phyloP scores from a whole-genome alignment of 768 basidiomycete species.

The Tylopilus felleus region DNA sequence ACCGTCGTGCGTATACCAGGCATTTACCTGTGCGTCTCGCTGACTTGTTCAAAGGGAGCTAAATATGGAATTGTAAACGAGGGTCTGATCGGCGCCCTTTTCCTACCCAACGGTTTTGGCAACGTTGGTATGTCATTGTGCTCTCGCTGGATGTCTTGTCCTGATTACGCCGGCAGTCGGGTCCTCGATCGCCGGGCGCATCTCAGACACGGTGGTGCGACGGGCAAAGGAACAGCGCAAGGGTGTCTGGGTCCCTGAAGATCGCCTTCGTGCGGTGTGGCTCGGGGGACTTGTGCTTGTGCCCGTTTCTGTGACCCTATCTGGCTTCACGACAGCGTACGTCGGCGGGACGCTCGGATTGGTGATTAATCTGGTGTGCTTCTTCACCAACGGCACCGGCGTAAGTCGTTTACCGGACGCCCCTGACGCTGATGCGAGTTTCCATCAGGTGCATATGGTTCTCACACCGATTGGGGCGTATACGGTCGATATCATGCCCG shows the following conservation, averaged over 20 bases:
- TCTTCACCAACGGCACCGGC: constrained; percentile 65
- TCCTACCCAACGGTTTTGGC: constrained; percentile 28
- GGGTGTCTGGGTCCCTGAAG: constrained; percentile 66
- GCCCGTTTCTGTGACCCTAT: constrained; percentile 49
- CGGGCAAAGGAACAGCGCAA: constrained; percentile 46
- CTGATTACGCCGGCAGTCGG: constrained; percentile 41
- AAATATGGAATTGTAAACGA: constrained; percentile 26
- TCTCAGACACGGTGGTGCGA: constrained; percentile 55
- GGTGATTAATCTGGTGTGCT: constrained; percentile 45
- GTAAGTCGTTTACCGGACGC: constrained; percentile 34
- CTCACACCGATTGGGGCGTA: constrained; percentile 57
- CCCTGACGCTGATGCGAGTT: not conserved
- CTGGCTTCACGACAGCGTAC: constrained; percentile 51
- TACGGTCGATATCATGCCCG: constrained; percentile 56
- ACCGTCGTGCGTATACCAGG: constrained; percentile 49
- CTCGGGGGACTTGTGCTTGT: constrained; percentile 45
- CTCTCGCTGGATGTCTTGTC: not conserved
- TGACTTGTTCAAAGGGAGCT: constrained; percentile 42
- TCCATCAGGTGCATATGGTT: constrained; percentile 49
- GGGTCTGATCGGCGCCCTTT: constrained; percentile 21
- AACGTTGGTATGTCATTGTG: constrained; percentile 16
- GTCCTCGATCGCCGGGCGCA: constrained; percentile 52
- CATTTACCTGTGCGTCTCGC: not conserved
- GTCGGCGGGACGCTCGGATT: constrained; percentile 50
- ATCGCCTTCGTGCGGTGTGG: constrained; percentile 54